Percentiles rank a stretch among this genome's conserved stretches.
phyloP scores from a whole-genome alignment of 2,329 filamentous ascomycete genomes.

The Paecilomyces sp. region DNA sequence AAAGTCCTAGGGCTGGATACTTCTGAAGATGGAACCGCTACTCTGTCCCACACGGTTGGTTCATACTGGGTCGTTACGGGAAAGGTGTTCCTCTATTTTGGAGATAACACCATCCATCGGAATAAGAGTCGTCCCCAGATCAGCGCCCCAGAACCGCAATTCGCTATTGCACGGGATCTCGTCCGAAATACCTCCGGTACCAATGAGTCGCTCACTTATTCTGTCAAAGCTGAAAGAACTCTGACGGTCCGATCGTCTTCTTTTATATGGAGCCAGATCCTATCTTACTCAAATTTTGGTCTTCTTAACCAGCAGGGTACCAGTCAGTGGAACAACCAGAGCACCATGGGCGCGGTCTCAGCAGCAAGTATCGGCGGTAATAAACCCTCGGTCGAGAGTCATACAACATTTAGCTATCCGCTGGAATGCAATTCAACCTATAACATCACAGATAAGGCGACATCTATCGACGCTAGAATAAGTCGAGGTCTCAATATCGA shows the following conservation, averaged over 20 bases:
- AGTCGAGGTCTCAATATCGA: slow-evolving; percentile 42
- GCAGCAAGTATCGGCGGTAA: slow-evolving; percentile 23
- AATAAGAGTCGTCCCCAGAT: slow-evolving; percentile 18
- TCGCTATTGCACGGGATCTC: slow-evolving; percentile 38
- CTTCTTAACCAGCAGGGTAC: slow-evolving; percentile 48
- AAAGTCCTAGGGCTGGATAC: slow-evolving; percentile 59
- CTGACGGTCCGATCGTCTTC: slow-evolving; percentile 46
- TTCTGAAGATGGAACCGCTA: slow-evolving; percentile 39
- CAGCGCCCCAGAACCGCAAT: slow-evolving; percentile 35
- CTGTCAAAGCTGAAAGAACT: slow-evolving; percentile 48
- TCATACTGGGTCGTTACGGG: slow-evolving; percentile 69
- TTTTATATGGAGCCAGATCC: slow-evolving; percentile 52
- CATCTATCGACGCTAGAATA: slow-evolving; percentile 44
- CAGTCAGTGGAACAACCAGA: slow-evolving; percentile 47
- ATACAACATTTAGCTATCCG: slow-evolving; percentile 50
- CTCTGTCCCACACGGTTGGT: slow-evolving; percentile 50
- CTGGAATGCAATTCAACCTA: slow-evolving; percentile 52
- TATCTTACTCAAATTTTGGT: slow-evolving; percentile 51
- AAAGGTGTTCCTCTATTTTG: slow-evolving; percentile 74
- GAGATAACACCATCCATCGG: slow-evolving; percentile 26
- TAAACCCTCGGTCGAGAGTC: slow-evolving; percentile 25
- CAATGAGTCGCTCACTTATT: slow-evolving; percentile 56
- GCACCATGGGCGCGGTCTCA: slow-evolving; percentile 39
- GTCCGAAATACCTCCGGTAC: slow-evolving; percentile 39
- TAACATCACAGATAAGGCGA: slow-evolving; percentile 38